A percentile compares a stretch with the other conserved stretches of the same genome.
phyloP scores from a whole-genome alignment of 164 flowering plant genomes.

The Dillenia suffruticosa region DNA sequence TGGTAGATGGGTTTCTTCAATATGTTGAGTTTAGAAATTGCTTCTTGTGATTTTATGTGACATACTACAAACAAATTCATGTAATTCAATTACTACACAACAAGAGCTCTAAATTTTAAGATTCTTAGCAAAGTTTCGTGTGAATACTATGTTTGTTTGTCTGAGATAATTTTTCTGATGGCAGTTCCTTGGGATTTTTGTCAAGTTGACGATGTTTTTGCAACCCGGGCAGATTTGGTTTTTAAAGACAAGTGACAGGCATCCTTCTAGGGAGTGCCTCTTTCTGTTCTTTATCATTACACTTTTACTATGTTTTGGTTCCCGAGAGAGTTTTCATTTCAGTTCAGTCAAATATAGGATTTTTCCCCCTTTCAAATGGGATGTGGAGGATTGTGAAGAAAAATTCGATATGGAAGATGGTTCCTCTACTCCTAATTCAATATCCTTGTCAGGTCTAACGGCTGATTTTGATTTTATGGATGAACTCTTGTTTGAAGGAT shows the following conservation, averaged over 20 bases:
- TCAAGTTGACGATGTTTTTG: constrained; percentile 26
- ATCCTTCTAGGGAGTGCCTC: constrained; percentile 31
- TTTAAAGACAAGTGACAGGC: constrained; percentile 19
- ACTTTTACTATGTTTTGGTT: constrained; percentile 24
- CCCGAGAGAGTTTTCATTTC: constrained; percentile 5
- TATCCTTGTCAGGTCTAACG: constrained; percentile 25
- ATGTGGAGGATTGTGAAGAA: constrained; percentile 1
- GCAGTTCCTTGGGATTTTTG: constrained; percentile 22
- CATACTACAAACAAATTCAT: no score
- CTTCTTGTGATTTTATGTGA: no score
- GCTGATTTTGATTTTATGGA: constrained; percentile 67
- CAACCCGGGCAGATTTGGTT: constrained; percentile 25
- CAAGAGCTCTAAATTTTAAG: no score
- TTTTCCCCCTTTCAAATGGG: constrained; percentile 8
- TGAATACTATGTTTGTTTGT: constrained; percentile 1
- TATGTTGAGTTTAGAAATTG: no score
- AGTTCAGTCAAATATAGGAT: no score
- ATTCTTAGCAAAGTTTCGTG: no score
- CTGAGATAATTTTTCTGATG: constrained; percentile 28
- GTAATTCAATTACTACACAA: no score
- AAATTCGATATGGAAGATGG: constrained; percentile 46
- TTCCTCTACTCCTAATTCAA: constrained; percentile 30
- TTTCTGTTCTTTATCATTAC: constrained; percentile 28
- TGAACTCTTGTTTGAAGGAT: constrained; percentile 66
- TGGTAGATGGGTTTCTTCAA: no score